Evolutionary conservation across 2,329 filamentous ascomycete species (phyloP), one percentile per base, ranked within the genome.

Genomic region (Penicillium sp.): DNA sequence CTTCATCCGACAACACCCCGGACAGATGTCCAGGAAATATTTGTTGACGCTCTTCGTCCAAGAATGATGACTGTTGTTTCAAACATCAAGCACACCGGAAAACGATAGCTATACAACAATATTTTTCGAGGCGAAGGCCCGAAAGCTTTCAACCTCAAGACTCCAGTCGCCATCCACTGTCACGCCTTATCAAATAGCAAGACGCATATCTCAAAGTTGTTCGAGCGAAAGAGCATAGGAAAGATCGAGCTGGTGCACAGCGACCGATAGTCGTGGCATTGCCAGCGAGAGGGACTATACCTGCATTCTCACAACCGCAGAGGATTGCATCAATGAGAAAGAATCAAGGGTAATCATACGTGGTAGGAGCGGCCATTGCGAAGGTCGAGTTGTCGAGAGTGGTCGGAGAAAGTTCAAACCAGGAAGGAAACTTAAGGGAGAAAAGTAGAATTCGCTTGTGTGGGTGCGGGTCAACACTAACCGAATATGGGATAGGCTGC

Each of bases 281-380:
- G 84, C 87, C 87, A 91, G 89, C 87, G 86, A 91, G 86, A 79
- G 89, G 87, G 87, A 91, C 88, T 90, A 91, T 89, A 79, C 74
- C 87, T 86, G 82, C 79, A 79, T 75, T 81, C 81, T 80, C 79
- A 81, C 78, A 75, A 69, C 60, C 72, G 69, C 68, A 62, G 65
- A 55, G 60, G 55, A 67, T 66, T 67, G 67, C 63, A 72, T 74
- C 70, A 74, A 64, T 64, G 57, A 61, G 62, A 70, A 65, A 58
- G 62, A 67, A 70, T 53, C 43, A 53, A 75, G 71, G 70, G 73
- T 68, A 69, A 73, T 75, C 79, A 77, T 82, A 88, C 87, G 83
- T 84, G 84, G 82, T 80, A 77, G 82, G 79, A 77, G 77, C 78
- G 76, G 82, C 77, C 84, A 86, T 86, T 76, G 77, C 79, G 81